These are phyloP conservation scores for Pelargonium myrrhifolium DNA, from an alignment of 441 rosid genomes.

Conservation along the genomic window DNA sequence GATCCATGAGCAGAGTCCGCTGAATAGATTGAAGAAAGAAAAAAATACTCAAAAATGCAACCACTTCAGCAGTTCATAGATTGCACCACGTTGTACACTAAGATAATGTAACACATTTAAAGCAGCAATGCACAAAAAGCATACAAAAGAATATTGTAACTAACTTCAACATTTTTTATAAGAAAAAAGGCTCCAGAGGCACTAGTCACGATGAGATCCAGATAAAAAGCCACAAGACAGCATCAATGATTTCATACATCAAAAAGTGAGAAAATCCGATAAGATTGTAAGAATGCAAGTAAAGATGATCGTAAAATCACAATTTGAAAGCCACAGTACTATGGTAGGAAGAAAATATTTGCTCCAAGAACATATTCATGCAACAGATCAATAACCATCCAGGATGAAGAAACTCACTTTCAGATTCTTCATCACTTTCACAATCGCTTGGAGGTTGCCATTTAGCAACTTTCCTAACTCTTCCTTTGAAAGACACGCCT, in stretches of 20 bases:
- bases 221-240: background rate
- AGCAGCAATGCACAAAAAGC: background rate
- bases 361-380: slow-evolving; percentile 9
- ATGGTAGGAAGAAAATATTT: background rate
- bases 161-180: background rate
- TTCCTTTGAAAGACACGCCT: slow-evolving; percentile 85
- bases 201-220: background rate
- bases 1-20: slow-evolving; percentile 82
- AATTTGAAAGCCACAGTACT: slow-evolving; percentile 9
- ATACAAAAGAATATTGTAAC: background rate
- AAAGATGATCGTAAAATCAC: background rate
- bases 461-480: slow-evolving; percentile 91
- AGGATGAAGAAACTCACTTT: slow-evolving; percentile 46
- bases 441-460: slow-evolving; percentile 82
- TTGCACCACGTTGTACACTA: background rate
- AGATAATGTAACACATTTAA: background rate
- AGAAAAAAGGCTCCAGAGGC: background rate
- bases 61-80: background rate
- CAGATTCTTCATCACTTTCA: slow-evolving; percentile 84
- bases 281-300: background rate
- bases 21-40: slow-evolving; percentile 34
- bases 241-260: background rate
- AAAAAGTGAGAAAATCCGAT: background rate
- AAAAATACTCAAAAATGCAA: background rate
- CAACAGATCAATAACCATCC: slow-evolving; percentile 15